phyloP scores from a whole-genome alignment of 2,329 filamentous ascomycete species.

The Allantophomopsis cytisporea region DNA sequence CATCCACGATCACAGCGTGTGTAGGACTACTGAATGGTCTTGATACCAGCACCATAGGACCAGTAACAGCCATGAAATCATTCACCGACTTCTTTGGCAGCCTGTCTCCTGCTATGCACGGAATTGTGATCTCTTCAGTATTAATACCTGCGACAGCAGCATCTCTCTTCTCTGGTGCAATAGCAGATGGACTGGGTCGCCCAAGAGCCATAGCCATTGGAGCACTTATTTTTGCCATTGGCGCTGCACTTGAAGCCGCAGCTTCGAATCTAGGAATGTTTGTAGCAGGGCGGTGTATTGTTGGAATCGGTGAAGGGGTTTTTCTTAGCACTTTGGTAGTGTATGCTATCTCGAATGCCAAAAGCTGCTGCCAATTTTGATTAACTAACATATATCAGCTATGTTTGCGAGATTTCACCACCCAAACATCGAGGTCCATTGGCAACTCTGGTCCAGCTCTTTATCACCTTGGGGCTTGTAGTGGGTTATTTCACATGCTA shows the following conservation, averaged over 20 bases:
- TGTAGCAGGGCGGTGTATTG: slow-evolving; percentile 36
- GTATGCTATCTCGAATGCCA: slow-evolving; percentile 10
- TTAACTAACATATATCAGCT: slow-evolving; percentile 12
- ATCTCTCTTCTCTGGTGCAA: slow-evolving; percentile 40
- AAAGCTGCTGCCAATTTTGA: too few species aligned
- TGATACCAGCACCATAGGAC: slow-evolving; percentile 37
- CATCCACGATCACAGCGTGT: too few species aligned
- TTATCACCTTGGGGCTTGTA: slow-evolving; percentile 34
- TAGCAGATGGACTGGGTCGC: slow-evolving; percentile 36
- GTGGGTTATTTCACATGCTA: slow-evolving; percentile 48
- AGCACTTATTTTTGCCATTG: slow-evolving; percentile 34
- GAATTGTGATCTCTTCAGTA: slow-evolving; percentile 44
- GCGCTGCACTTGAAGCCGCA: slow-evolving; percentile 35
- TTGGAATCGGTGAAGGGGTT: slow-evolving; percentile 44
- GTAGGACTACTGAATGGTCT: slow-evolving; percentile 8
- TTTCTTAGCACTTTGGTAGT: slow-evolving; percentile 39
- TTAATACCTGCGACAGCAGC: slow-evolving; percentile 42
- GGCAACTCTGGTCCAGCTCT: slow-evolving; percentile 36
- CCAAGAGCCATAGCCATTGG: slow-evolving; percentile 33
- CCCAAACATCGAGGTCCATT: slow-evolving; percentile 32
- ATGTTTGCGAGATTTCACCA: slow-evolving; percentile 48
- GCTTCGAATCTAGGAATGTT: slow-evolving; percentile 35
- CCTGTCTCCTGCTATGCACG: slow-evolving; percentile 36
- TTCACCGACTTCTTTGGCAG: slow-evolving; percentile 30
- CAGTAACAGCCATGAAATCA: slow-evolving; percentile 33